Percentiles rank a stretch among this genome's conserved stretches.
Conservation (phyloP, 192 early-diverging fungal genomes). For the Ambispora gerdemannii region DNA sequence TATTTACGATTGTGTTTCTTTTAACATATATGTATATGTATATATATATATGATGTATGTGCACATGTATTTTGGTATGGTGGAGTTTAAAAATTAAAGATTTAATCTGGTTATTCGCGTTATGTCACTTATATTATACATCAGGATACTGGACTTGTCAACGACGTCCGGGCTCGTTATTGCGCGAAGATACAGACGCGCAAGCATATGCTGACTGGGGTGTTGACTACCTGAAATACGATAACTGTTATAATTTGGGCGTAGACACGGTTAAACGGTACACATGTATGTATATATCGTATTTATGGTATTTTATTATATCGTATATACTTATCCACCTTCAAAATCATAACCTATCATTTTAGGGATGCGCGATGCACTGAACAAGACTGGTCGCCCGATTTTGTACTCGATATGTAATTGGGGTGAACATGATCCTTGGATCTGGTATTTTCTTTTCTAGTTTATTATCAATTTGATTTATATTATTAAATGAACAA, state of each 20-base stretch:
- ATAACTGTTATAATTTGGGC: slow-evolving; percentile 54
- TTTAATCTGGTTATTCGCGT: too few relatives aligned
- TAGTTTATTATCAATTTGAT: not conserved
- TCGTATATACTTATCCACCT: slow-evolving; percentile 9
- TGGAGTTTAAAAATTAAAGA: too few relatives aligned
- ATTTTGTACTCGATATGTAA: slow-evolving; percentile 49
- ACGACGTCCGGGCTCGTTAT: slow-evolving; percentile 45
- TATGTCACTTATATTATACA: not conserved
- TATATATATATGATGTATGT: too few relatives aligned
- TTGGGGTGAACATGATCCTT: slow-evolving; percentile 47
- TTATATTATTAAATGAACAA: not conserved
- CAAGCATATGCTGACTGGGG: slow-evolving; percentile 49
- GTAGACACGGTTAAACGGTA: slow-evolving; percentile 34
- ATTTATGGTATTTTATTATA: not conserved
- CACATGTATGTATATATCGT: slow-evolving; percentile 35
- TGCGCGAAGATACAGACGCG: slow-evolving; percentile 48
- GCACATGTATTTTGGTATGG: too few relatives aligned
- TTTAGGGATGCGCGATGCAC: slow-evolving; percentile 37
- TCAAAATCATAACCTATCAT: not conserved
- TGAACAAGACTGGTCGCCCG: slow-evolving; percentile 43
- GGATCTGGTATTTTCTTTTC: slow-evolving; percentile 35
- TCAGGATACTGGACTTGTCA: slow-evolving; percentile 46
- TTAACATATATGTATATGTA: too few relatives aligned
- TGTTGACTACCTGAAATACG: slow-evolving; percentile 63
- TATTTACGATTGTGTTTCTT: slow-evolving; percentile 41